phyloP scores from a whole-genome alignment of 1,139 yeast species.

The Blastobotrys illinoisensis region DNA sequence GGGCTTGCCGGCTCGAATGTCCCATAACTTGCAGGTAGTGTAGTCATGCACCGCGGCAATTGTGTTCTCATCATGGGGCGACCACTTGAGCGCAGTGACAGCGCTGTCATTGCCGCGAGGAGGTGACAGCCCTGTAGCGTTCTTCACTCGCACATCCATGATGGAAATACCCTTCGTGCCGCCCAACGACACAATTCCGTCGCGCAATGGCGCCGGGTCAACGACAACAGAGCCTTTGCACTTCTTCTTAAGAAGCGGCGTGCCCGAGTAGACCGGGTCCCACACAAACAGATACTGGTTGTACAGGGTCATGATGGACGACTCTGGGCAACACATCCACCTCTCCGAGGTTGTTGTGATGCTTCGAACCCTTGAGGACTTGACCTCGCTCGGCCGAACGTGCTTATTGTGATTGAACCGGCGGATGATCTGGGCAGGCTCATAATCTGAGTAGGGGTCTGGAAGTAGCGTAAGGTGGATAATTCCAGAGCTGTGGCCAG shows the following conservation, averaged over 20 bases:
- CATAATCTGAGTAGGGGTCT: slow-evolving; percentile 40
- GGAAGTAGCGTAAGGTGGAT: slow-evolving; percentile 69
- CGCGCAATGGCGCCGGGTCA: slow-evolving; percentile 45
- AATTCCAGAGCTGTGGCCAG: slow-evolving; percentile 68
- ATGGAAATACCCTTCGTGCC: slow-evolving; percentile 69
- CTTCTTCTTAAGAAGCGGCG: slow-evolving; percentile 50
- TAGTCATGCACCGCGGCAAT: slow-evolving; percentile 65
- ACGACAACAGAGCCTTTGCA: slow-evolving; percentile 49
- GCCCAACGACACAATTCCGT: slow-evolving; percentile 55
- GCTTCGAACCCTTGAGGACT: slow-evolving; percentile 35
- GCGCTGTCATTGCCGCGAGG: slow-evolving; percentile 36
- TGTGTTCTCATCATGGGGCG: slow-evolving; percentile 51
- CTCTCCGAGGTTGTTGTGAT: slow-evolving; percentile 35
- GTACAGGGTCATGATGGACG: slow-evolving; percentile 52
- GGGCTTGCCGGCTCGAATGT: slow-evolving; percentile 52
- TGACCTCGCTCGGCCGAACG: slow-evolving; percentile 23
- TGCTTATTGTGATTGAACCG: slow-evolving; percentile 71
- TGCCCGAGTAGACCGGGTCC: slow-evolving; percentile 56
- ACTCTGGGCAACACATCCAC: slow-evolving; percentile 40
- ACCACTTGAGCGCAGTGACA: slow-evolving; percentile 55
- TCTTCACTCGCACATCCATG: slow-evolving; percentile 52
- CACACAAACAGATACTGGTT: slow-evolving; percentile 63
- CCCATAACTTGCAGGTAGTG: slow-evolving; percentile 65
- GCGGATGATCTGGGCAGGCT: slow-evolving; percentile 65
- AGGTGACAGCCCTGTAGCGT: slow-evolving; percentile 39